Evolutionary conservation across 2,329 filamentous ascomycete species (phyloP).

Genomic region (Zasmidium angulare): DNA sequence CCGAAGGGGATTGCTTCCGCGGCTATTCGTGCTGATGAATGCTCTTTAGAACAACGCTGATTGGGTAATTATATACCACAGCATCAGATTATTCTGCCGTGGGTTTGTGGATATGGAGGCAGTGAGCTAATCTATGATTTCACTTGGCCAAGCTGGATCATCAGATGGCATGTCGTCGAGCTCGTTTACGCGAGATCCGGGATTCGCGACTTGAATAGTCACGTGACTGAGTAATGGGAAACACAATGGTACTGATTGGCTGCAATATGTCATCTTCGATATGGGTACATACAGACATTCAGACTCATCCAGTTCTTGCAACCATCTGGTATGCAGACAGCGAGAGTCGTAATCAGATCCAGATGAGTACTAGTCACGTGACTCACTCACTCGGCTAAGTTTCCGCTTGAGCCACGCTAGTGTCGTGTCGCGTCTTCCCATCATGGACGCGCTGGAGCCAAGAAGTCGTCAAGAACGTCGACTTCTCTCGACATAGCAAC

Average conservation of each 20-base stretch:
- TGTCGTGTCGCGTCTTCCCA: conserved; percentile 1
- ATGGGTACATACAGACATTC: too few species aligned
- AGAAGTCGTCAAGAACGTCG: too few species aligned
- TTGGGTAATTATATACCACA: too few species aligned
- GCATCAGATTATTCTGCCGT: too few species aligned
- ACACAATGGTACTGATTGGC: background rate
- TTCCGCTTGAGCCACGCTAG: background rate
- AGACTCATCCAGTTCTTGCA: too few species aligned
- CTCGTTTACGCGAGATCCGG: background rate
- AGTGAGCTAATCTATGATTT: background rate
- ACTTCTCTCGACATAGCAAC: background rate
- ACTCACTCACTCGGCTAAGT: background rate
- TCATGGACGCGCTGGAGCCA: too few species aligned
- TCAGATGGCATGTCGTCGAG: background rate
- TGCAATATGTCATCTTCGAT: too few species aligned
- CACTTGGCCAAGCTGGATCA: background rate
- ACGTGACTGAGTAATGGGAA: background rate
- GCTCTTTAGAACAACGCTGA: background rate
- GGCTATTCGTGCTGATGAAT: background rate
- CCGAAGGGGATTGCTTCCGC: conserved; percentile 1
- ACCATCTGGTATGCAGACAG: too few species aligned
- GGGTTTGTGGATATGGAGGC: background rate
- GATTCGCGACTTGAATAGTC: background rate
- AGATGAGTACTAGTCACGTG: background rate
- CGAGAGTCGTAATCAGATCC: too few species aligned